phyloP scores from a whole-genome alignment of 192 early-diverging fungal species.

The Coemansia sp. region DNA sequence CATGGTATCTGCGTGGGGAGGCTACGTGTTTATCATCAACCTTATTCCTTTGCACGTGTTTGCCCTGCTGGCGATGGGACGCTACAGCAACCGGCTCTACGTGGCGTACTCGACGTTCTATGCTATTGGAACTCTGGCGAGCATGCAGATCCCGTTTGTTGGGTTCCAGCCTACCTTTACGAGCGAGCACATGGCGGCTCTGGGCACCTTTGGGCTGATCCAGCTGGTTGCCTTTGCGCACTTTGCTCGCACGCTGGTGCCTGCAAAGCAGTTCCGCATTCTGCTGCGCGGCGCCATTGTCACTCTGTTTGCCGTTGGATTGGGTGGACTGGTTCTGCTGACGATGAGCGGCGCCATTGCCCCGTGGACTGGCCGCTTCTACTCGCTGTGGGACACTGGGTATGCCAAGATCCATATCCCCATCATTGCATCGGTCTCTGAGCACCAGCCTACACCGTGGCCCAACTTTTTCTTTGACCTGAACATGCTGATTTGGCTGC shows the following conservation, averaged over 20 bases:
- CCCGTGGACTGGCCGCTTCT: conserved; percentile 98
- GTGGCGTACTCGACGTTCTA: conserved; percentile 99
- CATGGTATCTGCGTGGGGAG: conserved; percentile 99
- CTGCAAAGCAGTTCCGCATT: conserved; percentile 79
- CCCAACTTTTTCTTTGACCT: conserved; percentile 99
- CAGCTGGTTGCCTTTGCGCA: conserved; percentile 95
- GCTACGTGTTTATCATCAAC: conserved; percentile 99
- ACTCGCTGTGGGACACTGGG: conserved; percentile 99
- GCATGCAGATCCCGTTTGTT: conserved; percentile 99
- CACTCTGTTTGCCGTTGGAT: conserved; percentile 46
- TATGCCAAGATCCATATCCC: conserved; percentile 99
- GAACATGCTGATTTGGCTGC: conserved; percentile 90
- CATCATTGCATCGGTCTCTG: conserved; percentile 99
- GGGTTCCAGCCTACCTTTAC: conserved; percentile 97
- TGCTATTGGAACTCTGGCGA: conserved; percentile 88
- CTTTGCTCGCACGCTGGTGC: conserved; percentile 72
- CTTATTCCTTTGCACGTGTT: conserved; percentile 96
- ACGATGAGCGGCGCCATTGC: conserved; percentile 86
- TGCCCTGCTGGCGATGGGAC: conserved; percentile 91
- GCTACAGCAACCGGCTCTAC: conserved; percentile 89
- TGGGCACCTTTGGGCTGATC: conserved; percentile 94
- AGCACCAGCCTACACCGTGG: conserved; percentile 99
- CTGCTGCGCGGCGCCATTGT: conserved; percentile 70
- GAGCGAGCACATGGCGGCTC: conserved; percentile 98
- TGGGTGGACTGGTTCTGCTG: conserved; percentile 64